Evolutionary conservation across 2,329 filamentous ascomycete genomes (phyloP).

Genomic region (Aspergillus piperis): DNA sequence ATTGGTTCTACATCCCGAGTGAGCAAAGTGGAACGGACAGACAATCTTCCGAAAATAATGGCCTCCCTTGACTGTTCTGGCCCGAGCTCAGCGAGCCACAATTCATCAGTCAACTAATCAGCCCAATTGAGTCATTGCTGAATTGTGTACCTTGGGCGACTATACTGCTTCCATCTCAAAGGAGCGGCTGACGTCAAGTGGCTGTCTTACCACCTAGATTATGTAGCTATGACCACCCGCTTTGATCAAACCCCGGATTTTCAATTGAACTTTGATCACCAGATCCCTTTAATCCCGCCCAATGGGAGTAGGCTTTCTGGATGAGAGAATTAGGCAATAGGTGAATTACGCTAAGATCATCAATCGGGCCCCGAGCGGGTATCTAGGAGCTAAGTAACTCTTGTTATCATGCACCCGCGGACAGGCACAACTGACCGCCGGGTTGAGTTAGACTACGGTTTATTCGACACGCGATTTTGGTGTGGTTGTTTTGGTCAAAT

Average conservation of each 20-base stretch:
- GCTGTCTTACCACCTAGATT: constrained; percentile 3
- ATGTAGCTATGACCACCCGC: constrained; percentile 1
- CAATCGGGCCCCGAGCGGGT: background rate
- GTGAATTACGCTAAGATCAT: background rate
- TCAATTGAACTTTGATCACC: background rate
- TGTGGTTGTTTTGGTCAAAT: too few species aligned
- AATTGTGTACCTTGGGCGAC: background rate
- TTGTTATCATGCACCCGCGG: background rate
- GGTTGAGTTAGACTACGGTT: background rate
- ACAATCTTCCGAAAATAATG: background rate
- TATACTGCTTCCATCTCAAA: background rate
- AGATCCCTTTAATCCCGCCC: background rate
- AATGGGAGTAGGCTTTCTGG: background rate
- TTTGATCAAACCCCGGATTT: constrained; percentile 16
- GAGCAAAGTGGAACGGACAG: background rate
- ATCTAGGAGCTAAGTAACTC: background rate
- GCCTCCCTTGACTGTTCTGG: background rate
- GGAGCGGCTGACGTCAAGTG: constrained; percentile 2
- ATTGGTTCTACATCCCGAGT: background rate
- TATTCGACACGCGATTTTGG: background rate
- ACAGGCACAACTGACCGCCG: background rate
- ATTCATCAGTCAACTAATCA: background rate
- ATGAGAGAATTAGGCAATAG: background rate
- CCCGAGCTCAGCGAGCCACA: background rate
- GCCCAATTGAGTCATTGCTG: background rate